A percentile compares a stretch with the other conserved stretches of the same genome.
These are phyloP conservation scores for Phellinidium pouzarii DNA, from an alignment of 1,284 basidiomycete species.

Conservation along the genomic window DNA sequence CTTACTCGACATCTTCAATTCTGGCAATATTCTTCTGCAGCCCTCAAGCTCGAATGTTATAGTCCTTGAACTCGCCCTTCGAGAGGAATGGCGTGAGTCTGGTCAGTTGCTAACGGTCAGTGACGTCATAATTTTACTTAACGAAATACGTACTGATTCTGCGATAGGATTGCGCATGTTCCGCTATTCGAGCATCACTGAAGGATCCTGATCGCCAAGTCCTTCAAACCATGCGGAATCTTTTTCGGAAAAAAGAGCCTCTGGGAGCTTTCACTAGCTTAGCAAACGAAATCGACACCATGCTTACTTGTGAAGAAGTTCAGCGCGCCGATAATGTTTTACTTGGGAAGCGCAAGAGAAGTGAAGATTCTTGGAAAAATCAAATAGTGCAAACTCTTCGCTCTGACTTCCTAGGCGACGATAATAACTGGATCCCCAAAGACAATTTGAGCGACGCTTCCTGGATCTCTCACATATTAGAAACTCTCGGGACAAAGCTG, in stretches of 20 bases:
- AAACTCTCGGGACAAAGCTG: neutral
- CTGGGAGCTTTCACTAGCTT: neutral
- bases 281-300: neutral
- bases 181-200: constrained; percentile 10
- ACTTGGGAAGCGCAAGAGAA: constrained; percentile 20
- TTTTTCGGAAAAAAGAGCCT: constrained; percentile 2
- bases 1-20: constrained; percentile 2
- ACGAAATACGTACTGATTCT: neutral
- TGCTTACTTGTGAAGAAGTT: neutral
- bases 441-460: constrained; percentile 8
- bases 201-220: constrained; percentile 4
- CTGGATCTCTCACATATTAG: constrained; percentile 9
- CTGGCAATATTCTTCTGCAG: neutral
- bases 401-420: neutral
- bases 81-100: neutral
- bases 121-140: neutral
- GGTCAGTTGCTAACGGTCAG: constrained; percentile 11
- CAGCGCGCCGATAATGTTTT: neutral
- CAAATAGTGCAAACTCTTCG: constrained; percentile 7
- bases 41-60: constrained; percentile 2
- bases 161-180: constrained; percentile 3
- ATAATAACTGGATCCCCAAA: neutral
- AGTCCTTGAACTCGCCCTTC: constrained; percentile 8
- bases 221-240: neutral
- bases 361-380: constrained; percentile 1